A percentile compares a stretch with the other conserved stretches of the same genome.
These are phyloP conservation scores for Tuber borchii DNA, from an alignment of 495 filamentous ascomycete species.

Conservation along the genomic window DNA sequence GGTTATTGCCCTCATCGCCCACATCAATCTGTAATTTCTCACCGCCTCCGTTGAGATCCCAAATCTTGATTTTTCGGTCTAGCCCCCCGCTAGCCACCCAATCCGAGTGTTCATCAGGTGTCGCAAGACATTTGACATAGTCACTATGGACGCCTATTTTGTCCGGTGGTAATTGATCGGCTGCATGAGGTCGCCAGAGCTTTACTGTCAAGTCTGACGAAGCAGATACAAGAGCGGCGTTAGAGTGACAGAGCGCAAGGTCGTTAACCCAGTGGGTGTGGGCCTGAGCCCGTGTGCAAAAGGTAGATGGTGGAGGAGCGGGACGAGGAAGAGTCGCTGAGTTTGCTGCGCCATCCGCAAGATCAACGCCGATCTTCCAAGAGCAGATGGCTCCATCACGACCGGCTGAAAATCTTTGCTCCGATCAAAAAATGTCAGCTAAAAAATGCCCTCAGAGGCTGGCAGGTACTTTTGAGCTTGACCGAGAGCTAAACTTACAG, in stretches of 20 bases:
- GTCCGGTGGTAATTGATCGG: constrained; percentile 59
- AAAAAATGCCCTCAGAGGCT: neutral
- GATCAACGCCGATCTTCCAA: constrained; percentile 73
- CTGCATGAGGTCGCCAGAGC: constrained; percentile 81
- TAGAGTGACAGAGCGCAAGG: constrained; percentile 74
- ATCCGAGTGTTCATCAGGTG: constrained; percentile 58
- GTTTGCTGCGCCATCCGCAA: constrained; percentile 40
- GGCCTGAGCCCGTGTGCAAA: constrained; percentile 77
- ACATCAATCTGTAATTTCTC: constrained; percentile 79
- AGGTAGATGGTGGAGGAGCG: constrained; percentile 53
- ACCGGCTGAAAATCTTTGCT: constrained; percentile 82
- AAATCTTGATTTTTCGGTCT: constrained; percentile 83
- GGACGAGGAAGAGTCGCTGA: constrained; percentile 42
- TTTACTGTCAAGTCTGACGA: constrained; percentile 94
- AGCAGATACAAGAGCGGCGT: constrained; percentile 80
- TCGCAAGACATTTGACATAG: constrained; percentile 91
- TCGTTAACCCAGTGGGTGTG: constrained; percentile 99
- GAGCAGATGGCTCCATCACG: constrained; percentile 93
- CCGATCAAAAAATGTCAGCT: constrained; percentile 17
- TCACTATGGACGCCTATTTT: constrained; percentile 90
- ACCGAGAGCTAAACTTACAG: constrained; percentile 56
- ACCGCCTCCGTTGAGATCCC: constrained; percentile 84
- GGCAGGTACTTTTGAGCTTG: constrained; percentile 36
- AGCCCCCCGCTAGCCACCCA: constrained; percentile 98
- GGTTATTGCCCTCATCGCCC: constrained; percentile 61